Evolutionary conservation across 1,139 yeast species (phyloP), one percentile per base, ranked within the genome.

Genomic region (Insectozyma bohioensis): DNA sequence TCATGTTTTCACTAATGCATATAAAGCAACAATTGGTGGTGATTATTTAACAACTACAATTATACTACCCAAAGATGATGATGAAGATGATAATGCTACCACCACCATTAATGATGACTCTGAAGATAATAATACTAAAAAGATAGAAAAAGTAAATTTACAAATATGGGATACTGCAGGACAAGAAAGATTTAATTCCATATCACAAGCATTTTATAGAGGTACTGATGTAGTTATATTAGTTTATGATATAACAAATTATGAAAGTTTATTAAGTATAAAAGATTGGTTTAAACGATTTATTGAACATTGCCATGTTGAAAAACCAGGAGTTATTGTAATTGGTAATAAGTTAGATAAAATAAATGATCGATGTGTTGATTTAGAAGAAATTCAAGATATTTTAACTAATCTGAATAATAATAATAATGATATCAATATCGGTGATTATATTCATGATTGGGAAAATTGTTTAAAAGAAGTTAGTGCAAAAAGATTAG

Each of bases 131-230:
- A 20, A 26, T 24, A 12, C 28, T 4, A 11, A 18, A 4, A 26
- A 19, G n/a, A 16, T 16, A 13, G 26, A 28, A 10, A 43, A 41
- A 24, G 71, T 72, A 13, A 61, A 64, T 36, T 54, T 78, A 24
- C 83, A 78, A 49, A 66, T 78, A 3, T 78, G 84, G 84, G 84
- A 78, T 46, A 78, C 84, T 4, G 84, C 84, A 0, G 84, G 84
- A 3, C 84, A 78, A 50, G 84, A 78, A 48, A 54, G 84, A 33
- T 78, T 77, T 58, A 75, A 76, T 46, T 72, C 80, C 25, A 70
- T 78, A 22, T 69, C 78, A 5, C 73, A 70, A 46, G 77, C 82
- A 4, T 78, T 77, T 46, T 78, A 76, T 49, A 53, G 84, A 23
- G 84, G 84, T 6, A 67, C 82, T 0, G 83, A 78, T 46, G 75